A percentile compares a stretch with the other conserved stretches of the same genome.
Evolutionary conservation across 306 rosid species (phyloP).

Genomic region (Casuarina glauca): DNA sequence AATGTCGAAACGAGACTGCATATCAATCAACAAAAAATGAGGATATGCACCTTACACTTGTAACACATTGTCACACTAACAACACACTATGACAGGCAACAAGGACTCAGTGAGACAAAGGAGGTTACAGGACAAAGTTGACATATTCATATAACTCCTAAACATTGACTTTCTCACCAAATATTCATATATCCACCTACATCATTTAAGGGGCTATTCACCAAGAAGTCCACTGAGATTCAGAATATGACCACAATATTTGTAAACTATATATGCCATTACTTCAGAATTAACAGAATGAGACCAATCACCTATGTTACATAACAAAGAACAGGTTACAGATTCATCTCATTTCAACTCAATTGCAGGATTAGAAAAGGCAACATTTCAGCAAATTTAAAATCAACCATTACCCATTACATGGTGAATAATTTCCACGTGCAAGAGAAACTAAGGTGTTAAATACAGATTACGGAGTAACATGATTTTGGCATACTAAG

Average conservation of each 20-base stretch:
- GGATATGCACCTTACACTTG: not conserved
- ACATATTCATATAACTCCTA: not conserved
- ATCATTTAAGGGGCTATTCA: not conserved
- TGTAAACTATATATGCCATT: not conserved
- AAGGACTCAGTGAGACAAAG: not conserved
- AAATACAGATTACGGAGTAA: not conserved
- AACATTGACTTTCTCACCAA: not conserved
- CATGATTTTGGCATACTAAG: not conserved
- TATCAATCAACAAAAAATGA: conserved; percentile 7
- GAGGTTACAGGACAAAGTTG: not conserved
- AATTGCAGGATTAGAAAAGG: not conserved
- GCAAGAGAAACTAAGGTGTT: not conserved
- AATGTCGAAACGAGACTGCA: conserved; percentile 93
- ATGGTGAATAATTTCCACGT: not conserved
- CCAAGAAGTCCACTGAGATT: not conserved
- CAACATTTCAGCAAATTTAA: not conserved
- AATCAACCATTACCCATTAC: not conserved
- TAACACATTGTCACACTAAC: not conserved
- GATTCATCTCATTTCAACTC: not conserved
- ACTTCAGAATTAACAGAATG: not conserved
- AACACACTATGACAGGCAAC: not conserved
- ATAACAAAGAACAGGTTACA: not conserved
- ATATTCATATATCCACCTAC: not conserved
- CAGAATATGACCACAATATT: not conserved
- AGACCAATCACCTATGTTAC: not conserved